Evolutionary conservation across 148 eudicot species (phyloP).

Genomic region (Fagopyrum esculentum): DNA sequence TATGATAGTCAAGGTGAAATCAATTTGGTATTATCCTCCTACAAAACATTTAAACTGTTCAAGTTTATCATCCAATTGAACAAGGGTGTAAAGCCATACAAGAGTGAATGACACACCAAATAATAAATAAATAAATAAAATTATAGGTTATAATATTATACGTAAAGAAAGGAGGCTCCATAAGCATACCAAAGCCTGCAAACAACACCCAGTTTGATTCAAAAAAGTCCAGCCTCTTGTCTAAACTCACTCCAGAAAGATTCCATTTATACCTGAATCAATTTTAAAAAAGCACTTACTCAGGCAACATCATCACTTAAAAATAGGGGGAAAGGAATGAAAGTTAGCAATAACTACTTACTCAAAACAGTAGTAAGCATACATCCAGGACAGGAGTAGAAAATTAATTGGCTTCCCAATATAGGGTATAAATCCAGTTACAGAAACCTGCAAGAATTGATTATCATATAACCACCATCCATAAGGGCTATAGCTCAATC

Average conservation of each 20-base stretch:
- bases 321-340: background rate
- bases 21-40: background rate
- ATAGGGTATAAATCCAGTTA: slow-evolving; percentile 69
- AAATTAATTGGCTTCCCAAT: slow-evolving; percentile 72
- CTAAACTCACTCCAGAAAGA: slow-evolving; percentile 77
- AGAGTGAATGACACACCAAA: background rate
- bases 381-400: slow-evolving; percentile 91
- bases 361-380: slow-evolving; percentile 98
- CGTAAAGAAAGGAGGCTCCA: slow-evolving; percentile 8
- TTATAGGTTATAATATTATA: background rate
- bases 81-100: background rate
- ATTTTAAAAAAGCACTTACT: background rate
- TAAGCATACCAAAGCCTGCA: slow-evolving; percentile 83
- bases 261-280: slow-evolving; percentile 90
- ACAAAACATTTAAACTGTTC: background rate
- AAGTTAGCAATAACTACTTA: slow-evolving; percentile 34
- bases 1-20: background rate
- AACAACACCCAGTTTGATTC: slow-evolving; percentile 98
- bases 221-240: slow-evolving; percentile 82
- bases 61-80: background rate
- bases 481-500: background rate
- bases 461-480: background rate
- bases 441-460: slow-evolving; percentile 53
- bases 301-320: slow-evolving; percentile 1
- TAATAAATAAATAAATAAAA: background rate